A percentile compares a stretch with the other conserved stretches of the same genome.
phyloP scores from a whole-genome alignment of 208 protist species.

The Herpetomonas samuelpessoai region DNA sequence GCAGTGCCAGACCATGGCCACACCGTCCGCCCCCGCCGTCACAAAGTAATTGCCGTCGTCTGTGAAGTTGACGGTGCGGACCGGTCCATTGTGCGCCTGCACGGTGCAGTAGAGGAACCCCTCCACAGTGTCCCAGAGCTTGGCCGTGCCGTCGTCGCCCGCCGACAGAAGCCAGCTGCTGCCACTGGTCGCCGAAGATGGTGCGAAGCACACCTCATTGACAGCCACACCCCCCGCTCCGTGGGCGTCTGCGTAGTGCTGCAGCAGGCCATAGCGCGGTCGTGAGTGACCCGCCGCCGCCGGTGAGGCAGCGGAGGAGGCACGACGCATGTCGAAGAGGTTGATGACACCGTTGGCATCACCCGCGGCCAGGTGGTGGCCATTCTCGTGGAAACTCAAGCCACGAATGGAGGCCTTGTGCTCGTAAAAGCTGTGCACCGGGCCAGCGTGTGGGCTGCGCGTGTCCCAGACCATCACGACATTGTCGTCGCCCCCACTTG shows the following conservation, averaged over 20 bases:
- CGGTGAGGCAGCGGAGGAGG: constrained; percentile 5
- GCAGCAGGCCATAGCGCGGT: constrained; percentile 51
- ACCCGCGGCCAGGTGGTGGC: constrained; percentile 71
- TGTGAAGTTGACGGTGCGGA: constrained; percentile 52
- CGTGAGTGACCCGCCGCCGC: not conserved
- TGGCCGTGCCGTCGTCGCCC: constrained; percentile 69
- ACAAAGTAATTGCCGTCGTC: constrained; percentile 55
- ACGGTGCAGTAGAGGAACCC: constrained; percentile 85
- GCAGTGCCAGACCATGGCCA: constrained; percentile 83
- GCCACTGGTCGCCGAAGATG: constrained; percentile 3
- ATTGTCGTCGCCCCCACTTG: constrained; percentile 83
- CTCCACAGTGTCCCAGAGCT: constrained; percentile 86
- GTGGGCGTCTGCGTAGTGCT: constrained; percentile 82
- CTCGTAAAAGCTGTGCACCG: constrained; percentile 68
- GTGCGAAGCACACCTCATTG: constrained; percentile 67
- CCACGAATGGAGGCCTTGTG: constrained; percentile 44
- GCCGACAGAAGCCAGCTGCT: constrained; percentile 73
- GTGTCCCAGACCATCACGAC: constrained; percentile 82
- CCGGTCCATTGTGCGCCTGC: constrained; percentile 71
- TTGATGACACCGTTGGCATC: constrained; percentile 72
- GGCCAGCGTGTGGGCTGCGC: constrained; percentile 25
- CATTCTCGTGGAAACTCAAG: constrained; percentile 84
- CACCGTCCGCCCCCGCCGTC: constrained; percentile 65
- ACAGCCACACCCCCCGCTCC: constrained; percentile 38
- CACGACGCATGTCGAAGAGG: constrained; percentile 80